Evolutionary conservation across 208 protist genomes (phyloP), one percentile per base, ranked within the genome.

Genomic region (Leishmania aethiopica): DNA sequence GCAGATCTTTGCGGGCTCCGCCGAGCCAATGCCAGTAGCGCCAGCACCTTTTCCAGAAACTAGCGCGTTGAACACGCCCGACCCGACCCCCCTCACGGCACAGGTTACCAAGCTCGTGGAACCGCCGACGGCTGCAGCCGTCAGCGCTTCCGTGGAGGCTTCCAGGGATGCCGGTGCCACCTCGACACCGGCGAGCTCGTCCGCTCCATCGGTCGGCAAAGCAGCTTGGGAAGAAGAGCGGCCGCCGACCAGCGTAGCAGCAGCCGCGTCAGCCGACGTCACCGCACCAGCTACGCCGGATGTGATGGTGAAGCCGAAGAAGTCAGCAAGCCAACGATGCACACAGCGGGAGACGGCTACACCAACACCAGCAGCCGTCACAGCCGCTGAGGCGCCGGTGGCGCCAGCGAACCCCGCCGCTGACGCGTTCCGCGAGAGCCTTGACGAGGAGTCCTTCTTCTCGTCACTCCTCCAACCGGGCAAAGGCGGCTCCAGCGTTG

Each of bases 391-490:
- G 25, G 42, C 42, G 3, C n/a, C 28, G 15, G 77, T 47, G 6
- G 77, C 11, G n/a, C 47, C 53, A 47, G 55, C 53, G 42, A 67
- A 55, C 32, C 70, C 42, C 28, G 32, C 19, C 57, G 75, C 62
- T 19, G 67, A 86, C 59, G 69, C 59, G 35, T 73, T 86, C 53
- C 72, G 80, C 53, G 79, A 75, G 66, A 76, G 76, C 70, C 60
- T 85, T 13, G 80, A 86, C 42, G 77, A 89, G 66, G 76, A 86
- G 67, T 84, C 82, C 28, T 86, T 87, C 69, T 89, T 89, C 64
- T 80, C 86, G 37, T 79, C 83, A 35, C 45, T 87, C 32, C 74
- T 87, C 53, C 60, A 70, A 71, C 1, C 75, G 11, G 57, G 45
- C 22, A 57, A 55, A 11, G 69, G 4, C 28, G 45, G 1, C 69